Base-by-base conservation (phyloP, 2,329 filamentous ascomycete genomes). In the Aspergillus ibericus region DNA sequence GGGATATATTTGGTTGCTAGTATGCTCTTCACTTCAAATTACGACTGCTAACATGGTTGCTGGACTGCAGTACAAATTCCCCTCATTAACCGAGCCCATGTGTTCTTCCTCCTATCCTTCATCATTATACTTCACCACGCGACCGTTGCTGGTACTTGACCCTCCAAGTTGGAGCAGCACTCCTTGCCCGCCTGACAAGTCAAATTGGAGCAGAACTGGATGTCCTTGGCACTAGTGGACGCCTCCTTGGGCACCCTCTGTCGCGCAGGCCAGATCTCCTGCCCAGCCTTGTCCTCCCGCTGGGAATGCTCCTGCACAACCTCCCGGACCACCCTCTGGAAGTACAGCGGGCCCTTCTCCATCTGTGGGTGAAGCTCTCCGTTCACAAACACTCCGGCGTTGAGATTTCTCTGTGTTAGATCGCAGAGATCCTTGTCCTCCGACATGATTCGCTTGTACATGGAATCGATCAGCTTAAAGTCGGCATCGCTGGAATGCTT, bases 381-480 rank as follows among this genome's bases (percentile, higher is more conserved):
- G 66, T 84, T 87, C 66, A 85, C 74, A 62, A 85, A 88, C 35
- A 85, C 79, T 2, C 85, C 84, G 0, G 80, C 76, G 69, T 83
- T 82, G 60, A 88, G 76, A 68, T 87, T 88, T 69, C 79, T 78
- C 68, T 88, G 85, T 0, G 82, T 80, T 4, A 77, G 77, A 58
- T 78, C 74, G 73, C 84, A 88, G n/a, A 88, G 80, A 16, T 81
- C 76, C 66, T 88, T 87, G 75, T 88, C 85, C 69, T 88, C 86
- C 1, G 80, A 80, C 82, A 87, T 83, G 72, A 88, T 81, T 35
- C 82, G 81, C 74, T 86, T 86, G 78, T 86, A 88, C 63, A 85
- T 82, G 55, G 80, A 69, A 70, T 79, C 81, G 70, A 88, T 83
- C 48, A 77, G 67, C 5, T 80, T 72, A 66, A 88, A 88, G 56